These are phyloP conservation scores for Quercus tomentella DNA, from an alignment of 331 rosid species.

Conservation along the genomic window DNA sequence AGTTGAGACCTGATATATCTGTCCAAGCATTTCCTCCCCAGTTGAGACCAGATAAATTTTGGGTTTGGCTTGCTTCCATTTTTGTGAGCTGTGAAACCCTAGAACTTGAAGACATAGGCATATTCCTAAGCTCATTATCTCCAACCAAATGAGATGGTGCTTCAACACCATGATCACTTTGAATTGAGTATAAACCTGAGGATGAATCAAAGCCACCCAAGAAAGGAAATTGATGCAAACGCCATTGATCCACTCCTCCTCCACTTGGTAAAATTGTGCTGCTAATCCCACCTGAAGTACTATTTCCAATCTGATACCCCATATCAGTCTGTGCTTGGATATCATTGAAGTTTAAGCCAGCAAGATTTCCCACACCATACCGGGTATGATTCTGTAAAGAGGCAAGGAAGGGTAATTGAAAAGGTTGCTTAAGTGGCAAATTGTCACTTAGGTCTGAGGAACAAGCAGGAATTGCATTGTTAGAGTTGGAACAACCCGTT, in stretches of 20 bases:
- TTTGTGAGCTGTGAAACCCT: slow-evolving; percentile 61
- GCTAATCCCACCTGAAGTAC: slow-evolving; percentile 4
- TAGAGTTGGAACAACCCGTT: slow-evolving; percentile 4
- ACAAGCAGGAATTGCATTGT: slow-evolving; percentile 21
- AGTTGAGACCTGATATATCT: slow-evolving; percentile 58
- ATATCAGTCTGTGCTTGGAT: slow-evolving; percentile 35
- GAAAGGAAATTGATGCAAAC: slow-evolving; percentile 66
- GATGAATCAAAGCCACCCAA: slow-evolving; percentile 49
- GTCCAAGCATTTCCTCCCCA: slow-evolving; percentile 44
- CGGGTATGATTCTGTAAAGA: slow-evolving; percentile 60
- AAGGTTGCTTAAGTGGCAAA: slow-evolving; percentile 30
- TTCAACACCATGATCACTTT: slow-evolving; percentile 27
- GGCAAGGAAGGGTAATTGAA: slow-evolving; percentile 57
- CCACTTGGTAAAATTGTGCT: slow-evolving; percentile 12
- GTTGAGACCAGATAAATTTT: slow-evolving; percentile 33
- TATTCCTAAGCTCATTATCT: slow-evolving; percentile 8
- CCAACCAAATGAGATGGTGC: slow-evolving; percentile 21
- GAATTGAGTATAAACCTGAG: slow-evolving; percentile 42
- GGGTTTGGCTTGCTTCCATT: slow-evolving; percentile 55
- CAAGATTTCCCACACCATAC: slow-evolving; percentile 36
- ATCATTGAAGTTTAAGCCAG: slow-evolving; percentile 51
- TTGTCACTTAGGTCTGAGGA: slow-evolving; percentile 31
- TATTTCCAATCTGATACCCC: slow-evolving; percentile 52
- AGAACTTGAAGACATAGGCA: slow-evolving; percentile 32
- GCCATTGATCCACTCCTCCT: slow-evolving; percentile 58